Base-by-base conservation (phyloP, 306 rosid genomes). In the Canavalia gladiata region DNA sequence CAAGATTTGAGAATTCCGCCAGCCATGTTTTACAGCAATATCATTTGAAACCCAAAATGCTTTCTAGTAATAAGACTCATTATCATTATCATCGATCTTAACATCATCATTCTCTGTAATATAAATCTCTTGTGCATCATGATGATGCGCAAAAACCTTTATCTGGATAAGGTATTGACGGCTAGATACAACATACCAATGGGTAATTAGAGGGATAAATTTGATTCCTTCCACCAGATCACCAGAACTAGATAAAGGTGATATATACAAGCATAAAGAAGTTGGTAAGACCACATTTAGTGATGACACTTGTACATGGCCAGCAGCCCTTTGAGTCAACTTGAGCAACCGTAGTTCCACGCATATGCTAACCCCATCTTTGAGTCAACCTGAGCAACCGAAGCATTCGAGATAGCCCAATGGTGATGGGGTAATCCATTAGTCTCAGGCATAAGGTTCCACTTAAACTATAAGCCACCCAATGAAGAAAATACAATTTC, bases 401-500 rank as follows among this genome's bases (percentile, higher is more conserved):
- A 92, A 86, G 88, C 81, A 88, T 92, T 95, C 84, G 97, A 91
- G 72, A 85, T 87, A 72, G 94, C 89, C 99, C 99, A 95, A 63
- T 63, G 89, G 90, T 95, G 94, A 87, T 92, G 94, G 13, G 94
- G 89, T 73, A 78, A 77, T 71, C 70, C 90, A 56, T 75, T 81
- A 66, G 82, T 86, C 84, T 90, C 90, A 62, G 97, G 89, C 84
- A 72, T 77, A 80, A 90, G 84, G 74, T 82, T 87, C 99, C 99
- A 95, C 94, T 75, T 86, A 59, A 95, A 95, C 77, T 90, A 95
- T 82, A 95, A 90, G 79, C 99, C 99, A 86, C 88, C 99, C 77
- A 95, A 77, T 18, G 99, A 95, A 8, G 99, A 92, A 88, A 95
- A 95, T 64, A 91, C 97, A 74, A 92, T 95, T 83, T 93, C 98